These are phyloP conservation scores for Porcisia hertigi DNA, from an alignment of 208 protist genomes.

Conservation along the genomic window DNA sequence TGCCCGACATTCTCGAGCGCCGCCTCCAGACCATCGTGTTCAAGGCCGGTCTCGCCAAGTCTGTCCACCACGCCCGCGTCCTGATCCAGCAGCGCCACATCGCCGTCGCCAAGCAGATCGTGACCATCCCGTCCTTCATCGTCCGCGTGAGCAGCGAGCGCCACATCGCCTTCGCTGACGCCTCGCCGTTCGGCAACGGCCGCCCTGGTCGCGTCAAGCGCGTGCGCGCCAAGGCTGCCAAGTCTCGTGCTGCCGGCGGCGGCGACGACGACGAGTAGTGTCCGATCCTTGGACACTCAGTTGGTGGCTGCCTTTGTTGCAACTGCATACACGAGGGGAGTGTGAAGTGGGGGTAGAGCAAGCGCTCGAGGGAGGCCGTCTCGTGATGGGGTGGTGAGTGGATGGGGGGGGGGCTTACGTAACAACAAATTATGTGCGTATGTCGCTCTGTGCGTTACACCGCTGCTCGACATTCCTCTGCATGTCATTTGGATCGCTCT, in stretches of 20 bases:
- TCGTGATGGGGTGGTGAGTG: neutral
- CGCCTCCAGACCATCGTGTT: slow-evolving; percentile 99
- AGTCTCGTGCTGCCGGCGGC: slow-evolving; percentile 65
- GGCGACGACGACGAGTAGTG: slow-evolving; percentile 43
- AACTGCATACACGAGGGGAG: no score
- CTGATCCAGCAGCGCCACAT: slow-evolving; percentile 99
- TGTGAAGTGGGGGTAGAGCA: no score
- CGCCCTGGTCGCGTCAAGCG: slow-evolving; percentile 96
- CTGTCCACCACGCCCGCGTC: slow-evolving; percentile 99
- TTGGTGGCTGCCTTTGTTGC: neutral
- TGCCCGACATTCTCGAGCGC: slow-evolving; percentile 99
- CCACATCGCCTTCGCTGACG: slow-evolving; percentile 98
- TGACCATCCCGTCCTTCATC: slow-evolving; percentile 99
- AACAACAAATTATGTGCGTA: neutral
- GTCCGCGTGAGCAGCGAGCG: slow-evolving; percentile 98
- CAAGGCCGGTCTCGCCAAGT: slow-evolving; percentile 98
- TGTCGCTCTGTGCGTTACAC: neutral
- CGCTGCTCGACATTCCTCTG: neutral
- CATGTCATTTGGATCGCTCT: neutral
- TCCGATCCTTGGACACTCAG: neutral
- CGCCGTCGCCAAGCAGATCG: slow-evolving; percentile 99
- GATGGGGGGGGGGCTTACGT: neutral
- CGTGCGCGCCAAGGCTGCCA: slow-evolving; percentile 80
- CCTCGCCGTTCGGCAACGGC: slow-evolving; percentile 96
- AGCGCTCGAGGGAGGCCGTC: neutral